These are phyloP conservation scores for Oryza rufipogon DNA, from an alignment of 176 grass and related monocot species.

Conservation along the genomic window DNA sequence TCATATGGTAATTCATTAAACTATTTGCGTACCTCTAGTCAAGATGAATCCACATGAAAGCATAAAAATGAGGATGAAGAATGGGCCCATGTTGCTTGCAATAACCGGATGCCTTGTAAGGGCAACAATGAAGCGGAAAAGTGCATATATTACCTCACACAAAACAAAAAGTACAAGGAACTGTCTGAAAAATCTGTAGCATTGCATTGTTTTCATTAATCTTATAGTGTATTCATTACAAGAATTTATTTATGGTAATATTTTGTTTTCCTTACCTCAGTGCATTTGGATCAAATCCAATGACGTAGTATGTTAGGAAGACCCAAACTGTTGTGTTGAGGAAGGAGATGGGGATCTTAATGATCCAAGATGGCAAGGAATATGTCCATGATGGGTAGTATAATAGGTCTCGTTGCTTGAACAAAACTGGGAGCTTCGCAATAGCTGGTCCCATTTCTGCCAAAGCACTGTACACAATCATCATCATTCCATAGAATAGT, in stretches of 20 bases:
- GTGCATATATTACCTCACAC: constrained; percentile 59
- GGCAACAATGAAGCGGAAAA: constrained; percentile 67
- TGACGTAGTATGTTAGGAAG: constrained; percentile 77
- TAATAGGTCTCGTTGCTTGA: constrained; percentile 82
- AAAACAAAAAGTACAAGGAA: constrained; percentile 61
- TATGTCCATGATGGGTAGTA: constrained; percentile 83
- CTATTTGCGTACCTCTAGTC: constrained; percentile 56
- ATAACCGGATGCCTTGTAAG: constrained; percentile 68
- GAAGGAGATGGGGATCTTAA: constrained; percentile 64
- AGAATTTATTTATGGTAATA: neutral
- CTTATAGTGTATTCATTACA: neutral
- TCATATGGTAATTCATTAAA: neutral
- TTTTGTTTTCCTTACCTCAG: constrained; percentile 49
- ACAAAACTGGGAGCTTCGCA: constrained; percentile 77
- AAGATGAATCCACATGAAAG: constrained; percentile 74
- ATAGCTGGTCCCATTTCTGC: constrained; percentile 70
- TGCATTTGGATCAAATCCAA: constrained; percentile 73
- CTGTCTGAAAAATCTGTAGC: constrained; percentile 72
- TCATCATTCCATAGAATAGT: constrained; percentile 57
- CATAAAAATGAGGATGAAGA: constrained; percentile 57
- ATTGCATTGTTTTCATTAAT: constrained; percentile 19
- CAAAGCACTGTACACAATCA: constrained; percentile 80
- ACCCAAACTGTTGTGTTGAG: constrained; percentile 76
- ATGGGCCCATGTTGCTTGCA: constrained; percentile 70
- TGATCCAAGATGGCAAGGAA: constrained; percentile 69